Evolutionary conservation across 2,329 filamentous ascomycete genomes (phyloP).

Genomic region (Didymella arachidicola): DNA sequence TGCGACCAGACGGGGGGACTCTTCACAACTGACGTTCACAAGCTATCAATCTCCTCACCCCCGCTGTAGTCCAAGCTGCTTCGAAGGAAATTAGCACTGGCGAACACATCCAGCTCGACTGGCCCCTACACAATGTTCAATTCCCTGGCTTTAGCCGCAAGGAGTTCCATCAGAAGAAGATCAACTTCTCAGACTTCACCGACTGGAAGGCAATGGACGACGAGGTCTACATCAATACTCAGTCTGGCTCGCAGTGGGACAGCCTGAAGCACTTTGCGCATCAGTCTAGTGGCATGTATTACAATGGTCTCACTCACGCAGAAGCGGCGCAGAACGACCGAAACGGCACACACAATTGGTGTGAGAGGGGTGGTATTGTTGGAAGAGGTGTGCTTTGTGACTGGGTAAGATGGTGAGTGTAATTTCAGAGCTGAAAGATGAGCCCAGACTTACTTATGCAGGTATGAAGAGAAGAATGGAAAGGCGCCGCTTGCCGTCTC

Average conservation of each 20-base stretch:
- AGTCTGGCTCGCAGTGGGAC: slow-evolving; percentile 49
- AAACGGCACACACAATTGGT: slow-evolving; percentile 50
- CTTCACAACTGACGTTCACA: not conserved
- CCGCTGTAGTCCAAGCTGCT: slow-evolving; percentile 60
- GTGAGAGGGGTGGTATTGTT: slow-evolving; percentile 47
- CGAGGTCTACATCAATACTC: slow-evolving; percentile 45
- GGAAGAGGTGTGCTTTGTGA: slow-evolving; percentile 46
- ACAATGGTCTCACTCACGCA: slow-evolving; percentile 44
- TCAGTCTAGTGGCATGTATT: slow-evolving; percentile 38
- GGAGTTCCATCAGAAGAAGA: slow-evolving; percentile 60
- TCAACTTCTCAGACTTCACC: slow-evolving; percentile 52
- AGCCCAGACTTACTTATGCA: not conserved
- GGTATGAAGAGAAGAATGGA: slow-evolving; percentile 44
- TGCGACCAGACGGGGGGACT: too few relatives aligned
- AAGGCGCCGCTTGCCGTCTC: slow-evolving; percentile 37
- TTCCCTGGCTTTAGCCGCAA: slow-evolving; percentile 63
- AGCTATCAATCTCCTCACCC: slow-evolving; percentile 56
- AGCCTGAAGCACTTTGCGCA: slow-evolving; percentile 49
- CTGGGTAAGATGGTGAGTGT: slow-evolving; percentile 33
- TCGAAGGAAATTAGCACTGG: slow-evolving; percentile 61
- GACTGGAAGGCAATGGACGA: slow-evolving; percentile 42
- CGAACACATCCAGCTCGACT: slow-evolving; percentile 60
- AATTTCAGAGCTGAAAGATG: not conserved
- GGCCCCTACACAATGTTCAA: slow-evolving; percentile 65
- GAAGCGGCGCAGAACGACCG: slow-evolving; percentile 31